Base-by-base conservation (phyloP, 2,329 filamentous ascomycete genomes). In the Colletotrichum horii region DNA sequence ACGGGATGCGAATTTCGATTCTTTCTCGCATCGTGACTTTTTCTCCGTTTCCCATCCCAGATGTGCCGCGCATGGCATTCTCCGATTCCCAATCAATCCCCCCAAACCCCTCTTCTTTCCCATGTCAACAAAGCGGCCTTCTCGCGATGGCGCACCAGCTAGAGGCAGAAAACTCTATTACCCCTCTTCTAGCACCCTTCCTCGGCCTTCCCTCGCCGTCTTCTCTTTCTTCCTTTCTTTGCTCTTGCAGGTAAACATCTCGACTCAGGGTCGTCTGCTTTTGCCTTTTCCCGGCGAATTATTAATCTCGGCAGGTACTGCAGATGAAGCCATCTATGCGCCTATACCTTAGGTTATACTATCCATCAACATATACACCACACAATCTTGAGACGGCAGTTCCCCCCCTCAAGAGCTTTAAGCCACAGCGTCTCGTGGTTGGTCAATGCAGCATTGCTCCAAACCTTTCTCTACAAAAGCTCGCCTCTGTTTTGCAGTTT, bases 1-100 rank as follows among this genome's bases (percentile, higher is more conserved):
- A 48, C 55, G 66, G 30, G 28, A 30, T 48, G 65, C 61, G n/a
- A 64, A 24, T 22, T 66, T 8, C 12, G 48, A 34, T 19, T 30
- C 24, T 48, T 22, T 22, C 48, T 26, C 16, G n/a, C 48, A 15
- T 38, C 28, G 19, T 55, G 19, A 15, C 15, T 15, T 28, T n/a
- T 58, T 24, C 24, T 12, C 36, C 36, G 22, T 60, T 58, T 48
- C 34, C 64, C 36, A 67, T 67, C 30, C 55, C 56, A 70, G 66
- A 70, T 58, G 43, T 70, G 36, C 67, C 67, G 67, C 56, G 43
- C 67, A 70, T 70, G 67, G 67, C 67, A 70, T 70, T 70, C 30
- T 52, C 26, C 26, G 48, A 62, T 70, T 70, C 11, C 67, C 67
- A 70, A 62, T 55, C 67, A 48, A 32, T 6, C 7, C 56, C 16